Evolutionary conservation across 768 basidiomycete genomes (phyloP), one percentile per base, ranked within the genome.

Genomic region (Collybiopsis luxurians): DNA sequence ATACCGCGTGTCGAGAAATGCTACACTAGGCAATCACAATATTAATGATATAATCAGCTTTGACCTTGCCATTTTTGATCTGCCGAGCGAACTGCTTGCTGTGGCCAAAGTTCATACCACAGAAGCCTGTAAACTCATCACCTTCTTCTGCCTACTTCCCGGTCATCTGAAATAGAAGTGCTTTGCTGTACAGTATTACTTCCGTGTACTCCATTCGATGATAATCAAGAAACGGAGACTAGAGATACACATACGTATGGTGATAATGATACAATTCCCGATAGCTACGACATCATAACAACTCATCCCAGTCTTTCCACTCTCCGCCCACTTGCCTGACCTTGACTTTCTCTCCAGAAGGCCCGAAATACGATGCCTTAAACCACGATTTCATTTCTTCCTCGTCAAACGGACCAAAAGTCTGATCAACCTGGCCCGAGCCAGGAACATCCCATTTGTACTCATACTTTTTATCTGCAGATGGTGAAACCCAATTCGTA

Each of bases 341-440:
- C 57, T 85, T 81, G 30, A 96, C 85, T 65, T 92, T 89, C 66
- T 90, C 91, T 13, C 92, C 94, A 0, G 70, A 65, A 1, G 75
- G 59, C 10, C 94, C 94, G 69, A 96, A 96, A 66, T 93, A 96
- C 3, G 82, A 75, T 1, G 91, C 91, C 52, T 82, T 81, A 67
- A 79, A 82, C 94, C 94, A 96, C 2, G 79, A 78, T 51, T 80
- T 79, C 80, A 96, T 84, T 59, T 95, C 90, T 5, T 87, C 84
- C 68, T 89, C 88, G 27, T 75, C 74, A 66, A 89, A 96, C 7
- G 93, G 93, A 2, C 94, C 94, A 66, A 90, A 92, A 4, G 78
- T 71, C 56, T 85, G 79, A 17, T 72, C 79, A 7, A 76, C 68
- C 30, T 75, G 73, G 24, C 75, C 72, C 47, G 76, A 70, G 39